Evolutionary conservation across 768 basidiomycete species (phyloP), one percentile per base, ranked within the genome.

Genomic region (Suillus subalutaceus): DNA sequence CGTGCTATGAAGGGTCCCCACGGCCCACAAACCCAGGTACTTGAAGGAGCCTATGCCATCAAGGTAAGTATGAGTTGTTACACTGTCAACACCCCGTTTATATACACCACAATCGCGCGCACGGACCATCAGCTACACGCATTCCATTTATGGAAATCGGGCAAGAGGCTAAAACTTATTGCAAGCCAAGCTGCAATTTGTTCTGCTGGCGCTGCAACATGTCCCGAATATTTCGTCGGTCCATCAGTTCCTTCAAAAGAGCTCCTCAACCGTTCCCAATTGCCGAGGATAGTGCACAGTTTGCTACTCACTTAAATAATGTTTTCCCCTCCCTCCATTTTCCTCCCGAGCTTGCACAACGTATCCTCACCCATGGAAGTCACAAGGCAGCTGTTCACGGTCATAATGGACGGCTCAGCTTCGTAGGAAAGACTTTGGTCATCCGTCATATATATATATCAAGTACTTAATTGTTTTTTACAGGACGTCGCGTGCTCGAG

Each of bases 291-390:
- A 70, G 74, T 16, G 59, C 74, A 13, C 72, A 65, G 50, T 78
- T 88, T 50, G 75, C 83, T 35, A 78, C 83, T 41, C 90, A 94
- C 74, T 80, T 92, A 44, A 82, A 87, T 70, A 79, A 81, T 41
- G 78, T 91, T 62, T 93, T 92, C 69, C 77, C 84, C 5, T 85
- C 89, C 16, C 80, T 94, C 58, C 79, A 85, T 59, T 94, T 95
- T 75, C 86, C 90, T 15, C 81, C 82, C 6, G 89, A 91, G 68
- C 81, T 93, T 56, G 90, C 91, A 9, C 82, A 83, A 68, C 86
- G 93, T 66, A 83, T 92, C 67, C 79, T 94, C 68, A 95, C 93
- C 3, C 93, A 95, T 73, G 82, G 83, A 8, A 92, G 91, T 77
- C 93, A 92, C 77, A 85, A 81, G 57, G 81, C 85, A 63, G 89